Conservation (phyloP, 2,329 filamentous ascomycete genomes). For the Helminthosporium solani region DNA sequence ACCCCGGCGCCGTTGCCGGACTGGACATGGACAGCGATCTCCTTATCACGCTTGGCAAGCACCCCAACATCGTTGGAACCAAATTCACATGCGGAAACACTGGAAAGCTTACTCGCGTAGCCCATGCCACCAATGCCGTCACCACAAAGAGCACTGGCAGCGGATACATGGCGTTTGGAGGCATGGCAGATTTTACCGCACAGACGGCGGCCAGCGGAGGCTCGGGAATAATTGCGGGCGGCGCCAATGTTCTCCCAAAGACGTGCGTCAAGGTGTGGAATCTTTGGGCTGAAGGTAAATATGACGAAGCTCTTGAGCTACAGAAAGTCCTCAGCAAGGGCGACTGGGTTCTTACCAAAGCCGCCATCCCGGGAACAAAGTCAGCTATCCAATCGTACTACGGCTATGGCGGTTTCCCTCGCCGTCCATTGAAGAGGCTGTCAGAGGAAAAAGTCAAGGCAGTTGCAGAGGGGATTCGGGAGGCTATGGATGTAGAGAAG, state of each 20-base stretch:
- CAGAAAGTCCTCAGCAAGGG: conserved; percentile 76
- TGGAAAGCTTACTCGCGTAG: conserved; percentile 83
- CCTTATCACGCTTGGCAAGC: conserved; percentile 74
- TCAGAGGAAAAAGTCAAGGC: conserved; percentile 55
- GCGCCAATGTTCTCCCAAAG: conserved; percentile 83
- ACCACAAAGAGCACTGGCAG: conserved; percentile 56
- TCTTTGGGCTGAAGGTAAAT: conserved; percentile 70
- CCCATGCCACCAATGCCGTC: conserved; percentile 68
- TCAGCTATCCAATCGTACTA: conserved; percentile 76
- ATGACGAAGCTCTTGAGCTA: conserved; percentile 70
- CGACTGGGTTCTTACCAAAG: conserved; percentile 81
- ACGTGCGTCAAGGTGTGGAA: conserved; percentile 77
- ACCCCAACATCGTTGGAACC: conserved; percentile 82
- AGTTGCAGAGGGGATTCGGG: conserved; percentile 47
- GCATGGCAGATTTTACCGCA: conserved; percentile 83
- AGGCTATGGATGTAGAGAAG: conserved; percentile 66
- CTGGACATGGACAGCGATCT: conserved; percentile 90
- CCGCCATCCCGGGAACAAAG: conserved; percentile 84
- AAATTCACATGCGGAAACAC: conserved; percentile 94
- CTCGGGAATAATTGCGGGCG: conserved; percentile 80
- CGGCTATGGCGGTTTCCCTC: conserved; percentile 76
- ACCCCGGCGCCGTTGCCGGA: conserved; percentile 81
- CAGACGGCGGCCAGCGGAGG: conserved; percentile 79
- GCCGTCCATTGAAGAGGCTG: conserved; percentile 69
- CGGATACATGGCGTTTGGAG: conserved; percentile 80